Evolutionary conservation across 192 early-diverging fungal genomes (phyloP).

Genomic region (Backusella mclennaniae): DNA sequence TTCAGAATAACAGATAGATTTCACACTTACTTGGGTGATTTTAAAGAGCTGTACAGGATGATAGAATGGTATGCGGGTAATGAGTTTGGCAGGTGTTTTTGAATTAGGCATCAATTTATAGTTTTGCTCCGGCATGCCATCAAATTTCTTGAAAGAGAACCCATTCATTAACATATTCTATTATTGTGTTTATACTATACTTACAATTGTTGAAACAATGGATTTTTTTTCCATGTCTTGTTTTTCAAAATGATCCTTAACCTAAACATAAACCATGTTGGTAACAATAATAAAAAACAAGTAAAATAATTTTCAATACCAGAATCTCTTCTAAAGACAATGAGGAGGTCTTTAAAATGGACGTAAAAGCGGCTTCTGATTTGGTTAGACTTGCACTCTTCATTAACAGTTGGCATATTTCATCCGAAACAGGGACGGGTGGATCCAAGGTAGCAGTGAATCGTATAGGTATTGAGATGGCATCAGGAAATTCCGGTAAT

Average conservation of each 20-base stretch:
- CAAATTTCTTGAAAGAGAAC: not conserved
- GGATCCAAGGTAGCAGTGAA: slow-evolving; percentile 28
- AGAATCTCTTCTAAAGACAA: slow-evolving; percentile 29
- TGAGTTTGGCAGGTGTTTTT: slow-evolving; percentile 22
- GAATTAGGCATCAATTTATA: slow-evolving; percentile 17
- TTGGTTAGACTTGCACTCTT: slow-evolving; percentile 5
- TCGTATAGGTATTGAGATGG: slow-evolving; percentile 18
- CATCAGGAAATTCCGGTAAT: slow-evolving; percentile 11
- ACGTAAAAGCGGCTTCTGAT: not conserved
- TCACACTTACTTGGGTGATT: slow-evolving; percentile 27
- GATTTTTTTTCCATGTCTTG: not conserved
- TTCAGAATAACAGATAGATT: not conserved
- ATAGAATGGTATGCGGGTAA: slow-evolving; percentile 30
- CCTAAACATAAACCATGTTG: not conserved
- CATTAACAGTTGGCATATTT: slow-evolving; percentile 19
- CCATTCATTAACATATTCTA: not conserved
- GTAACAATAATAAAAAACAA: not conserved
- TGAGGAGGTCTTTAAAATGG: not conserved
- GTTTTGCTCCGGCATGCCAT: slow-evolving; percentile 4
- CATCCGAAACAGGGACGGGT: slow-evolving; percentile 28
- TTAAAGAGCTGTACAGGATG: slow-evolving; percentile 31
- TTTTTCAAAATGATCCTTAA: not conserved
- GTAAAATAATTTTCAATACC: not conserved
- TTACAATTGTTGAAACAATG: not conserved
- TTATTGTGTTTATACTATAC: not conserved